phyloP scores from a whole-genome alignment of 2,329 filamentous ascomycete species.

The Alternaria angustiovoidea region DNA sequence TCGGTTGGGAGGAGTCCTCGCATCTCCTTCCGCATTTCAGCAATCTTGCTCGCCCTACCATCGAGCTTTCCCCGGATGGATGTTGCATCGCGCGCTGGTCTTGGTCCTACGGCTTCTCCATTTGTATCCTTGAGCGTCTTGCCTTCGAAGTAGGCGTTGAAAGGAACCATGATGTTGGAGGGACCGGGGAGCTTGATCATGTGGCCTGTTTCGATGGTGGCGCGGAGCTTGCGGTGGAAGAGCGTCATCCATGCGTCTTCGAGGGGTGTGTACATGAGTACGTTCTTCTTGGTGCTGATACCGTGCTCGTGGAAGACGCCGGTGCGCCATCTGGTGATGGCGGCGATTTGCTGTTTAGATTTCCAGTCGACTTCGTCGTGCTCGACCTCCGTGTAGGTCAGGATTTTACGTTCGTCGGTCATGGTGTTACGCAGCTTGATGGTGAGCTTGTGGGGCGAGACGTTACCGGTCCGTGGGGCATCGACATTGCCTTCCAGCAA shows the following conservation, averaged over 20 bases:
- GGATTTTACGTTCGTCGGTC: not conserved
- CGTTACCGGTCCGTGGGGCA: not conserved
- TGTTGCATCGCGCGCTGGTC: not conserved
- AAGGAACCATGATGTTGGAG: not conserved
- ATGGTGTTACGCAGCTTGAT: not conserved
- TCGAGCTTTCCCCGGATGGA: not conserved
- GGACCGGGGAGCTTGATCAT: slow-evolving; percentile 3
- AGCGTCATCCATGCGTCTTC: slow-evolving; percentile 28
- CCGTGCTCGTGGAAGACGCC: slow-evolving; percentile 4
- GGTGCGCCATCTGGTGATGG: slow-evolving; percentile 11
- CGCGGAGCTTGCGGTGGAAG: slow-evolving; percentile 19
- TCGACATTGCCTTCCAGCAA: not conserved
- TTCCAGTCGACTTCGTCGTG: slow-evolving; percentile 13
- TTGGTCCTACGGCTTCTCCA: not conserved
- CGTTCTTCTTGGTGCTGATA: not conserved
- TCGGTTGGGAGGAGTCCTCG: not conserved
- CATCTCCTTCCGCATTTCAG: not conserved
- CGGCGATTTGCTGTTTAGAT: slow-evolving; percentile 1
- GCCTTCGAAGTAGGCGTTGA: slow-evolving; percentile 1
- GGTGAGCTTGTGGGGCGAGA: not conserved
- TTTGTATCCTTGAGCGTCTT: not conserved
- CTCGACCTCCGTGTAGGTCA: not conserved
- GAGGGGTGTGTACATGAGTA: slow-evolving; percentile 6
- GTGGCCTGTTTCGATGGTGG: slow-evolving; percentile 4
- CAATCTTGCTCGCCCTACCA: not conserved